These are phyloP conservation scores for Millerozyma acaciae DNA, from an alignment of 805 yeast genomes.

Conservation along the genomic window DNA sequence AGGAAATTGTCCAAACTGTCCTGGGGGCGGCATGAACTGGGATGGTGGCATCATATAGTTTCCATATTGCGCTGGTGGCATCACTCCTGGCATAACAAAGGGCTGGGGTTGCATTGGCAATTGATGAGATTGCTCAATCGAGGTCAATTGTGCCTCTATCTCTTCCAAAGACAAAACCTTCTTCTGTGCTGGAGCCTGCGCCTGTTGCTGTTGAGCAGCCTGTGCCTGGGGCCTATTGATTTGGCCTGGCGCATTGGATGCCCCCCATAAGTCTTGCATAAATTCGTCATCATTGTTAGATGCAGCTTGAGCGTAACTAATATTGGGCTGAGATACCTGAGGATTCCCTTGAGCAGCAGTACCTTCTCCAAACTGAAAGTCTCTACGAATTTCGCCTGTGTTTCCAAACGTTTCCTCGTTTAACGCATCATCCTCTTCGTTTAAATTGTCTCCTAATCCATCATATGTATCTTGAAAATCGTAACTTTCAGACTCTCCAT, in stretches of 20 bases:
- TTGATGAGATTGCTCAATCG: slow-evolving; percentile 33
- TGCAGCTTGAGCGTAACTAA: slow-evolving; percentile 42
- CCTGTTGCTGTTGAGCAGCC: slow-evolving; percentile 12
- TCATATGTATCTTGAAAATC: slow-evolving; percentile 85
- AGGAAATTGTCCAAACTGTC: slow-evolving; percentile 32
- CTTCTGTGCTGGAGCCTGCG: slow-evolving; percentile 23
- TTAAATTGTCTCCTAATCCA: slow-evolving; percentile 64
- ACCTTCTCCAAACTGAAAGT: slow-evolving; percentile 57
- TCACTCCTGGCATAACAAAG: slow-evolving; percentile 30
- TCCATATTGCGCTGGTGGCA: slow-evolving; percentile 31
- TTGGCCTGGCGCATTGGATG: slow-evolving; percentile 24
- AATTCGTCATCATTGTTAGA: slow-evolving; percentile 41
- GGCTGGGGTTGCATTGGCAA: slow-evolving; percentile 28
- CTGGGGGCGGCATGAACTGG: slow-evolving; percentile 33
- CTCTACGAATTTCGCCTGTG: slow-evolving; percentile 48
- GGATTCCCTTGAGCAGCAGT: slow-evolving; percentile 7
- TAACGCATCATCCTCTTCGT: slow-evolving; percentile 72
- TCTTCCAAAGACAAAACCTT: slow-evolving; percentile 73
- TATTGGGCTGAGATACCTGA: slow-evolving; percentile 24
- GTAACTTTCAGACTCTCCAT: slow-evolving; percentile 33
- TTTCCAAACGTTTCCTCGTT: slow-evolving; percentile 79
- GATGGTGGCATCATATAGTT: slow-evolving; percentile 42
- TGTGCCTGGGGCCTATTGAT: slow-evolving; percentile 20
- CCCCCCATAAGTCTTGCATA: slow-evolving; percentile 45
- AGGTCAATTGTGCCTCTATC: slow-evolving; percentile 72